These are phyloP conservation scores for maize (Zea mays) DNA, from an alignment of 176 grass and related monocot species.

Conservation along the genomic window Zm-B73-REFERENCE-NAM-5.0 NC_050102.1:101837501-101838000, in stretches of 20 bases:
- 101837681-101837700: slow-evolving; percentile 54
- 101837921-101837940: neutral
- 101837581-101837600: slow-evolving; percentile 15
- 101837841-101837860: slow-evolving; percentile 50
- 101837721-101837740: slow-evolving; percentile 47
- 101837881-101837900: neutral
- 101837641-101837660: slow-evolving; percentile 41
- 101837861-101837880: slow-evolving; percentile 44
- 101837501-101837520: too few relatives aligned
- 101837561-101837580: neutral
- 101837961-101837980: neutral
- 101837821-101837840: neutral
- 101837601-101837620: slow-evolving; percentile 18
- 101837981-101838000: neutral
- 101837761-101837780: too few relatives aligned
- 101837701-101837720: neutral
- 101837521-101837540: too few relatives aligned
- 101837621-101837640: neutral
- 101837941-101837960: neutral
- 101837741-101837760: slow-evolving; percentile 29
- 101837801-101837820: slow-evolving; percentile 1
- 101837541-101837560: too few relatives aligned
- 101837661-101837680: slow-evolving; percentile 42
- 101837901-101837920: slow-evolving; percentile 11
- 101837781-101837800: neutral